Percentiles rank a stretch among this genome's conserved stretches.
phyloP scores from a whole-genome alignment of 768 basidiomycete species.

The Russula emetica region DNA sequence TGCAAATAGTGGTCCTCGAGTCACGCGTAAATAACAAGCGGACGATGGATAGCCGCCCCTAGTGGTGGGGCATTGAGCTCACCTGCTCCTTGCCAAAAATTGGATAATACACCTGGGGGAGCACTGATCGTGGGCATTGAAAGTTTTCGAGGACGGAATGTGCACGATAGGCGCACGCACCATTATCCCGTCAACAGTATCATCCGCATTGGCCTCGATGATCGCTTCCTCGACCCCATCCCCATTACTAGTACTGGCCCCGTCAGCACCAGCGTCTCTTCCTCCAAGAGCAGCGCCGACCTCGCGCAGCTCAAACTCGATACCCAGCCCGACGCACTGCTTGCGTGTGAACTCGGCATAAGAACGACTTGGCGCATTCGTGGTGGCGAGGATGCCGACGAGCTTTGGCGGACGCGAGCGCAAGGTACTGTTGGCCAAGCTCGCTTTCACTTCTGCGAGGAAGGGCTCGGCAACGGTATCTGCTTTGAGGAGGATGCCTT shows the following conservation, averaged over 20 bases:
- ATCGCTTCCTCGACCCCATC: constrained; percentile 96
- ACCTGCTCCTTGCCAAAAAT: constrained; percentile 90
- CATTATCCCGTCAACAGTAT: constrained; percentile 88
- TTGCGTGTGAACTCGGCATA: constrained; percentile 91
- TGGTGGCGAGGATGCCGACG: constrained; percentile 87
- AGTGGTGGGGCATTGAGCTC: constrained; percentile 31
- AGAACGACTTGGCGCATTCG: constrained; percentile 69
- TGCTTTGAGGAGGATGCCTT: constrained; percentile 75
- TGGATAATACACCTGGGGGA: constrained; percentile 83
- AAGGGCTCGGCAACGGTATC: constrained; percentile 71
- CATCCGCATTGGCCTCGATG: constrained; percentile 90
- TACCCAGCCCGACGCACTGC: constrained; percentile 84
- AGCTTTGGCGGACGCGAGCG: constrained; percentile 56
- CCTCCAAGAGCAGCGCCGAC: constrained; percentile 49
- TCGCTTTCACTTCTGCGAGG: constrained; percentile 59
- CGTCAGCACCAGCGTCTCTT: constrained; percentile 16
- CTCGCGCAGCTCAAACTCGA: constrained; percentile 75
- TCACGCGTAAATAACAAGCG: not conserved
- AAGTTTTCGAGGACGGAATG: not conserved
- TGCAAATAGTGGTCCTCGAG: constrained; percentile 92
- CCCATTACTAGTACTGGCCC: constrained; percentile 35
- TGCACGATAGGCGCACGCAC: constrained; percentile 42
- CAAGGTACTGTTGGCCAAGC: constrained; percentile 35
- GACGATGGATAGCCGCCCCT: not conserved
- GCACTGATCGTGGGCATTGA: not conserved